Percentiles rank a stretch among this genome's conserved stretches.
Conservation (phyloP, 2,329 filamentous ascomycete species). For the Ophiostoma populinum region DNA sequence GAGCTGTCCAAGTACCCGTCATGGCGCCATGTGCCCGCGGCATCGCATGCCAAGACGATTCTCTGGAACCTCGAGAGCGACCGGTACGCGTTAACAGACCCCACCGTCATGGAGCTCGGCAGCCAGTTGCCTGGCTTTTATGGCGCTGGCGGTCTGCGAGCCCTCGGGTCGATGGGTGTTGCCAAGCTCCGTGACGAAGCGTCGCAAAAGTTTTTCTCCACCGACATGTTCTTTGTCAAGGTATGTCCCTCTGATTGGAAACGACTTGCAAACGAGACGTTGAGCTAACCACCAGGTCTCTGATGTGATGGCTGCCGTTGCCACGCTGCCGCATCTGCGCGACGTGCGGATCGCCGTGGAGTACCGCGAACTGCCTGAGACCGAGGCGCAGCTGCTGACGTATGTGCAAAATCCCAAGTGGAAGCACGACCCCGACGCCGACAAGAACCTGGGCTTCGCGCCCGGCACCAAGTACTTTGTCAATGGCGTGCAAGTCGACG, state of each 20-base stretch:
- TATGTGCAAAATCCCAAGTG: slow-evolving; percentile 33
- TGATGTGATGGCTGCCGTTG: slow-evolving; percentile 42
- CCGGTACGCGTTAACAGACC: slow-evolving; percentile 35
- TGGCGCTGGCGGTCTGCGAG: slow-evolving; percentile 25
- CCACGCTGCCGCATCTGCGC: slow-evolving; percentile 39
- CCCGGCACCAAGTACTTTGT: slow-evolving; percentile 41
- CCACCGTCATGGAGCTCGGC: slow-evolving; percentile 33
- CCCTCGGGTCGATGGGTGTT: slow-evolving; percentile 24
- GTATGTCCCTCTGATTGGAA: slow-evolving; percentile 24
- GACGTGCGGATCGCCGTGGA: slow-evolving; percentile 36
- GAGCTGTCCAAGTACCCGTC: slow-evolving; percentile 39
- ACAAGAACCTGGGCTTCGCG: slow-evolving; percentile 33
- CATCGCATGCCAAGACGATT: slow-evolving; percentile 34
- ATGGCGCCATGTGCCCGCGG: slow-evolving; percentile 39
- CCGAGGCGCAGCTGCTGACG: slow-evolving; percentile 25
- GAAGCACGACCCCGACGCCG: slow-evolving; percentile 38
- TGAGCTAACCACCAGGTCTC: slow-evolving; percentile 28
- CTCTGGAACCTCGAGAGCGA: slow-evolving; percentile 43
- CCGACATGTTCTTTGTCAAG: slow-evolving; percentile 52
- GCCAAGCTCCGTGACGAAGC: slow-evolving; percentile 31
- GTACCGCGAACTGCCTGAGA: slow-evolving; percentile 41
- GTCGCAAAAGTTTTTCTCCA: slow-evolving; percentile 34
- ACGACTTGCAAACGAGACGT: too few species aligned
- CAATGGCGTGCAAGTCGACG: slow-evolving; percentile 35
- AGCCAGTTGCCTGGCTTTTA: slow-evolving; percentile 35